These are phyloP conservation scores for maize (Zea mays) DNA, from an alignment of 176 grass and related monocot genomes.

Conservation along the genomic window Zm-B73-REFERENCE-NAM-5.0 NC_050101.1:119927501-119928000, in stretches of 20 bases:
- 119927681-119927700: neutral
- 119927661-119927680: too few relatives aligned
- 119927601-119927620: neutral
- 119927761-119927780: neutral
- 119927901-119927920: too few relatives aligned
- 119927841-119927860: neutral
- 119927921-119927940: too few relatives aligned
- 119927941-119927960: too few relatives aligned
- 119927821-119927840: constrained; percentile 40
- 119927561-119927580: neutral
- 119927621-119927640: neutral
- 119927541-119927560: too few relatives aligned
- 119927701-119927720: neutral
- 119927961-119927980: too few relatives aligned
- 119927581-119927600: neutral
- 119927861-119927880: too few relatives aligned
- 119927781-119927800: neutral
- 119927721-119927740: neutral
- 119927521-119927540: too few relatives aligned
- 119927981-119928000: too few relatives aligned
- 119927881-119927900: too few relatives aligned
- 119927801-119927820: neutral
- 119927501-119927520: too few relatives aligned
- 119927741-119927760: neutral
- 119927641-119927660: neutral